Conservation (phyloP, 345 rosid species). For the Aurinia saxatilis region DNA sequence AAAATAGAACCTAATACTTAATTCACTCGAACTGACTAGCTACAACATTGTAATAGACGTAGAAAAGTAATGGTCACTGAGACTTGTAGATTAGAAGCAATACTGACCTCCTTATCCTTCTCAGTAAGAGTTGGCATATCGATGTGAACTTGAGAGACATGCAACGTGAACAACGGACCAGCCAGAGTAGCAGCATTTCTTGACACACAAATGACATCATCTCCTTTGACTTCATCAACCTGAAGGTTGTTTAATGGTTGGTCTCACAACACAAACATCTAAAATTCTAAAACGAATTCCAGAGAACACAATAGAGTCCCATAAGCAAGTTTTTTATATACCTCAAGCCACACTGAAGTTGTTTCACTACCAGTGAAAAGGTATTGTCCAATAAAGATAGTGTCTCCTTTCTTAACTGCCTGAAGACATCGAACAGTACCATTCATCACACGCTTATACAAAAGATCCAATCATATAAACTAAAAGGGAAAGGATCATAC, state of each 20-base stretch:
- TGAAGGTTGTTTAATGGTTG: constrained; percentile 20
- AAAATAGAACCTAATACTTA: background rate
- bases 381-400: constrained; percentile 85
- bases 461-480: background rate
- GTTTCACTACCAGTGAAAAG: constrained; percentile 94
- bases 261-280: background rate
- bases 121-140: constrained; percentile 78
- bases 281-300: background rate
- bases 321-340: constrained; percentile 1
- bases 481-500: background rate
- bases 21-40: background rate
- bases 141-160: constrained; percentile 74
- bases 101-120: constrained; percentile 73
- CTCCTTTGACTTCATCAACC: constrained; percentile 73
- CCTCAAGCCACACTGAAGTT: constrained; percentile 96
- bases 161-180: constrained; percentile 80
- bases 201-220: constrained; percentile 71
- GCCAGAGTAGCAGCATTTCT: constrained; percentile 81
- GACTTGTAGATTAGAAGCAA: background rate
- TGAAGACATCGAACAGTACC: constrained; percentile 29
- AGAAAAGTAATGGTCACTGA: background rate
- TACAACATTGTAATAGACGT: background rate
- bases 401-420: constrained; percentile 86
- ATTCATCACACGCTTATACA: background rate
- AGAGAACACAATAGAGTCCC: background rate